Percentiles rank a stretch among this genome's conserved stretches.
phyloP scores from a whole-genome alignment of 2,329 filamentous ascomycete species.

The Fusarium chlamydosporum region DNA sequence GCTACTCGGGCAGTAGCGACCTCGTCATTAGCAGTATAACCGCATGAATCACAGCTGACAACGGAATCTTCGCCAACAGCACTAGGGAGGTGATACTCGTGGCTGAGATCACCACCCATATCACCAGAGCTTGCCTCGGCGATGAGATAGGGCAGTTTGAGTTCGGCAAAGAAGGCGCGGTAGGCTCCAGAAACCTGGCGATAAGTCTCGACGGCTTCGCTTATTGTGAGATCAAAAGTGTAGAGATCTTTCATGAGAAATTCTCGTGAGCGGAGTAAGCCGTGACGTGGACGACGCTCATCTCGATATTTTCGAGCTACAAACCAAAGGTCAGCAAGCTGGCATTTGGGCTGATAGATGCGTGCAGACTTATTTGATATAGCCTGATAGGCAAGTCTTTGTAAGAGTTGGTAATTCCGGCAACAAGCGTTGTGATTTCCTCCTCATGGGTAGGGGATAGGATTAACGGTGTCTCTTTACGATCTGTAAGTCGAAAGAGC shows the following conservation, averaged over 20 bases:
- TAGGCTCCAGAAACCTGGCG: constrained; percentile 81
- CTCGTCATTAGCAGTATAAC: constrained; percentile 88
- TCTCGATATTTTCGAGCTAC: constrained; percentile 94
- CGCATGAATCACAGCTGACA: constrained; percentile 79
- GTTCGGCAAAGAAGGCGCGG: constrained; percentile 80
- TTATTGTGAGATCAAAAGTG: constrained; percentile 82
- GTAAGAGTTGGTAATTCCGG: constrained; percentile 81
- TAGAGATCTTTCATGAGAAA: constrained; percentile 99
- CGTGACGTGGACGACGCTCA: constrained; percentile 88
- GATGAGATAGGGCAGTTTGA: constrained; percentile 86
- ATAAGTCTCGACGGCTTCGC: constrained; percentile 85
- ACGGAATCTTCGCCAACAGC: constrained; percentile 87
- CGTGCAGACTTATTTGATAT: constrained; percentile 83
- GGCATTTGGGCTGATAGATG: neutral
- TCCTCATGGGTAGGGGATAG: constrained; percentile 96
- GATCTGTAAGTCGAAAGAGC: constrained; percentile 85
- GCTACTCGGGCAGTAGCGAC: constrained; percentile 67
- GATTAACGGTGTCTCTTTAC: constrained; percentile 80
- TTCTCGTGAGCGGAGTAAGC: constrained; percentile 87
- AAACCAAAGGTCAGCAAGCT: constrained; percentile 35
- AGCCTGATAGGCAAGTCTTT: constrained; percentile 87
- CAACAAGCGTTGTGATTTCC: constrained; percentile 89
- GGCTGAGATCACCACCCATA: constrained; percentile 93
- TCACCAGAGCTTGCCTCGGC: constrained; percentile 94
- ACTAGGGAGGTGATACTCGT: constrained; percentile 92